Conservation (phyloP, 2,329 filamentous ascomycete species). For the Apiospora phragmitis region DNA sequence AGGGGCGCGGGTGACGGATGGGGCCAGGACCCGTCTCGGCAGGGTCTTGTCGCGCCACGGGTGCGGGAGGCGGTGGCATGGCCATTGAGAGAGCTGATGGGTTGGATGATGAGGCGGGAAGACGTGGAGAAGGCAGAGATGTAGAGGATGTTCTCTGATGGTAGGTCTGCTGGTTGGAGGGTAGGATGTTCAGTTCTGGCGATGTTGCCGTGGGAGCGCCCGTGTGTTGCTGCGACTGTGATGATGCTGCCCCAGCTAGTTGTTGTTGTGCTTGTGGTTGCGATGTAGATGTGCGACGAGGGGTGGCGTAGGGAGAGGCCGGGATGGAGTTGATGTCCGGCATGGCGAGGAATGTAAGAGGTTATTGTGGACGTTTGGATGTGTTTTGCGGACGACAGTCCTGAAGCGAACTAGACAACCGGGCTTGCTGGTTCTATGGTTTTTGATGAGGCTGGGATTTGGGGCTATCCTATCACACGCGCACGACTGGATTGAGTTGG, state of each 20-base stretch:
- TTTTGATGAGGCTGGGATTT: neutral
- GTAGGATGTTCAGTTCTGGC: slow-evolving; percentile 56
- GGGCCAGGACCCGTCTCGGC: slow-evolving; percentile 66
- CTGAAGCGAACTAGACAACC: neutral
- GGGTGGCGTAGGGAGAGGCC: slow-evolving; percentile 18
- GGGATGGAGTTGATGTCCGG: slow-evolving; percentile 30
- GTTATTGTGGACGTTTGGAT: neutral
- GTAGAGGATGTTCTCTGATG: slow-evolving; percentile 34
- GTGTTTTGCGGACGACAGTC: neutral
- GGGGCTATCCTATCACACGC: neutral
- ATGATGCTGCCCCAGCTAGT: slow-evolving; percentile 28
- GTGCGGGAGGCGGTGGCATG: slow-evolving; percentile 28
- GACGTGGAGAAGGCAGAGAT: slow-evolving; percentile 33
- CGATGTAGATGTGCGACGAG: slow-evolving; percentile 44
- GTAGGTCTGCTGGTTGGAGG: slow-evolving; percentile 45
- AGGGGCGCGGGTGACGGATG: slow-evolving; percentile 79
- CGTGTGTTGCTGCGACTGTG: neutral
- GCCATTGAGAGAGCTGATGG: slow-evolving; percentile 17
- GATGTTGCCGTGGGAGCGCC: slow-evolving; percentile 32
- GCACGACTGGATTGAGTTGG: neutral
- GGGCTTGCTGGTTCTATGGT: neutral
- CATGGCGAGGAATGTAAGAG: slow-evolving; percentile 35
- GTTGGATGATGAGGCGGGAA: slow-evolving; percentile 17
- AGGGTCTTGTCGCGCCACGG: slow-evolving; percentile 29
- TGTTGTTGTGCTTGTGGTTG: slow-evolving; percentile 20